Conservation (phyloP, 345 rosid species). For the Eucalyptus cladocalyx region DNA sequence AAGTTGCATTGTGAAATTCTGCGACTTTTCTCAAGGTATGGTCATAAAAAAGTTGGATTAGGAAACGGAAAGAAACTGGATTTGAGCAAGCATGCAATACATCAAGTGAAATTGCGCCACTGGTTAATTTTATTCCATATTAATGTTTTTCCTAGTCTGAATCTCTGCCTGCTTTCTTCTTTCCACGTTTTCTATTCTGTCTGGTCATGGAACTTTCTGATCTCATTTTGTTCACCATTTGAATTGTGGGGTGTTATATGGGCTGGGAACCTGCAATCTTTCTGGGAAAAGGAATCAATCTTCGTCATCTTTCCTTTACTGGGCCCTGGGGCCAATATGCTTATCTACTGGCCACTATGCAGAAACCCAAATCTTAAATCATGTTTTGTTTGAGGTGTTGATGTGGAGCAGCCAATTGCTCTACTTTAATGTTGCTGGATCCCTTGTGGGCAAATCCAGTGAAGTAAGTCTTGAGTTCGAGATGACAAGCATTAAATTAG, state of each 20-base stretch:
- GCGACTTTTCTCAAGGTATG: slow-evolving; percentile 85
- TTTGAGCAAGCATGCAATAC: neutral
- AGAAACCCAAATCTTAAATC: neutral
- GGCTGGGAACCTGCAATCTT: neutral
- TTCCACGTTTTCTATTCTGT: neutral
- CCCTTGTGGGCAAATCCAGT: neutral
- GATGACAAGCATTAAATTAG: neutral
- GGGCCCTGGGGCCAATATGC: neutral
- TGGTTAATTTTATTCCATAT: neutral
- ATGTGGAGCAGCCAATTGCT: neutral
- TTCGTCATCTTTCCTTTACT: neutral
- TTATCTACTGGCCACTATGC: neutral
- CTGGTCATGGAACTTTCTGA: neutral
- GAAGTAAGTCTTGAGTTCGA: neutral
- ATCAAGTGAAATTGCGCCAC: neutral
- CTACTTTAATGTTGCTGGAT: neutral
- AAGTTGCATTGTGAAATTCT: slow-evolving; percentile 85
- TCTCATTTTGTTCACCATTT: neutral
- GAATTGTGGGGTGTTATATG: neutral
- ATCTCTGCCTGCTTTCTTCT: neutral
- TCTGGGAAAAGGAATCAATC: neutral
- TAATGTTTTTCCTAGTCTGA: neutral
- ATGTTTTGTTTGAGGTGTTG: neutral
- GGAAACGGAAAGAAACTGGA: neutral
- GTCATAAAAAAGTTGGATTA: neutral